Percentiles rank a stretch among this genome's conserved stretches.
Evolutionary conservation across 345 rosid species (phyloP).

Genomic region (Noccaea bulbosa): DNA sequence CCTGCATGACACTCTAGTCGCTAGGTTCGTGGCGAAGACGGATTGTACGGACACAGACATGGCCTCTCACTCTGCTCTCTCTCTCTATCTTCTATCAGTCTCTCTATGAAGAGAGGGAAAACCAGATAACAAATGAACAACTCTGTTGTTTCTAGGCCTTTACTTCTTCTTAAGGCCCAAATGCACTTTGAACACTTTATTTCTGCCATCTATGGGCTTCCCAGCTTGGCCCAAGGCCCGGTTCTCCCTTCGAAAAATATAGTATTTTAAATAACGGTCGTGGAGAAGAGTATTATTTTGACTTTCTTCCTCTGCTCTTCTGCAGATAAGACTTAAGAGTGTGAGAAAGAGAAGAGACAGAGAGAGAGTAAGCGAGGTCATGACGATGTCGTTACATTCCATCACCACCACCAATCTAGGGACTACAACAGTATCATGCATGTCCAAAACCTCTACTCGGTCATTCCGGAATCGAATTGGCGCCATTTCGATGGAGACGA

Average conservation of each 20-base stretch:
- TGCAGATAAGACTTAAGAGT: no score
- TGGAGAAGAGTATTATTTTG: no score
- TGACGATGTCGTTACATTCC: no score
- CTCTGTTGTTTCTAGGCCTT: neutral
- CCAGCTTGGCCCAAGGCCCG: no score
- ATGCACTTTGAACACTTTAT: neutral
- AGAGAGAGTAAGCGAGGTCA: no score
- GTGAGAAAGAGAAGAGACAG: no score
- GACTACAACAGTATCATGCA: conserved; percentile 21
- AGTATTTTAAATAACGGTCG: no score
- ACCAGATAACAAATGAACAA: conserved; percentile 13
- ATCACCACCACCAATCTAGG: no score
- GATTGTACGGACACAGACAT: conserved; percentile 48
- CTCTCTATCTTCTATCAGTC: neutral
- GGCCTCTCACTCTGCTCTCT: neutral
- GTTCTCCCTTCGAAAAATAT: no score
- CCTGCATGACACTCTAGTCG: conserved; percentile 31
- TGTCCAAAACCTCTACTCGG: conserved; percentile 19
- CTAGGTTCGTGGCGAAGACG: conserved; percentile 43
- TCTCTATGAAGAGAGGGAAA: neutral
- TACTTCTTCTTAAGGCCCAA: neutral
- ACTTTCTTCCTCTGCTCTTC: no score
- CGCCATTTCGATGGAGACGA: conserved; percentile 45
- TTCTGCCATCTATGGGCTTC: no score
- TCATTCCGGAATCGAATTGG: conserved; percentile 16